phyloP scores from a whole-genome alignment of 352 stramenopile species.

The Pythium pectinolyticum region DNA sequence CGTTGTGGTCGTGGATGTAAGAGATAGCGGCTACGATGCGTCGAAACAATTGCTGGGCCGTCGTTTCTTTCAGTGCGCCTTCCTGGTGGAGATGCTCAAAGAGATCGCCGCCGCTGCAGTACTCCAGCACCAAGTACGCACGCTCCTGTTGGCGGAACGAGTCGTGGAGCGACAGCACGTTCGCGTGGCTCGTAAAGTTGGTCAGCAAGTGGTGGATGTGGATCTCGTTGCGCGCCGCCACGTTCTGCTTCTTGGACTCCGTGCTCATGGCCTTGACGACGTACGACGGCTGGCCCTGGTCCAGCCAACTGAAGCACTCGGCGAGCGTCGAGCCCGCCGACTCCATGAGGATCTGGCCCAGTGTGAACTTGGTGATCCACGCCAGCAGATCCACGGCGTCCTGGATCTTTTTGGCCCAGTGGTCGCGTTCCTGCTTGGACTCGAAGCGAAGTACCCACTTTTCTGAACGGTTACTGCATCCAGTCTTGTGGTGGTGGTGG shows the following conservation, averaged over 20 bases:
- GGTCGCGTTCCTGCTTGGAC: constrained; percentile 67
- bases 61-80: constrained; percentile 46
- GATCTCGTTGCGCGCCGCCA: constrained; percentile 60
- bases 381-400: constrained; percentile 60
- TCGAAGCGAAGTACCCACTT: constrained; percentile 77
- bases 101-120: constrained; percentile 61
- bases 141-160: constrained; percentile 63
- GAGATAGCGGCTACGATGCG: constrained; percentile 50
- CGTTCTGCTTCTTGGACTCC: constrained; percentile 46
- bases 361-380: constrained; percentile 74
- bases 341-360: constrained; percentile 56
- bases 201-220: constrained; percentile 64
- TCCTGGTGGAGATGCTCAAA: constrained; percentile 61
- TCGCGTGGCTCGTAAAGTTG: constrained; percentile 66
- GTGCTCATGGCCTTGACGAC: constrained; percentile 66
- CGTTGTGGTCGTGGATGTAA: constrained; percentile 54
- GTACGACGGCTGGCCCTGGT: constrained; percentile 52
- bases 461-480: no score
- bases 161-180: constrained; percentile 65
- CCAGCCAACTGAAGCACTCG: constrained; percentile 68
- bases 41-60: constrained; percentile 52
- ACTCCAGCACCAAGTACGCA: constrained; percentile 63
- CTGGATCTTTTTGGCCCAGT: constrained; percentile 63
- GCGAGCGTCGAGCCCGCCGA: constrained; percentile 54
- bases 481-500: constrained; percentile 11